These are phyloP conservation scores for Xylariaceae sp. DNA, from an alignment of 2,329 filamentous ascomycete genomes.

Conservation along the genomic window DNA sequence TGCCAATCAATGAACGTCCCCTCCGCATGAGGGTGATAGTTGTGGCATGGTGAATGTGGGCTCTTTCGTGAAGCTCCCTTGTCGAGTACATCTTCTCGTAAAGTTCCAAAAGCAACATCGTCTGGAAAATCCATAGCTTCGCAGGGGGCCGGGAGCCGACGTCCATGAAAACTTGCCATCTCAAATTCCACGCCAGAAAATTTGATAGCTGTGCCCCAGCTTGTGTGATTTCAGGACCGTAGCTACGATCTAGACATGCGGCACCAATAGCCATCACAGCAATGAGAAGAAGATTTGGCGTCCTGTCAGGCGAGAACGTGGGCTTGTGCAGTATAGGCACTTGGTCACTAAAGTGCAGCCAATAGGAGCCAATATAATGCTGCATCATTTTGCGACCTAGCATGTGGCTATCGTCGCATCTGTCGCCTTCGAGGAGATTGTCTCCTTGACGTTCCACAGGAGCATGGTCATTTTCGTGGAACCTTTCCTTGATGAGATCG, in stretches of 20 bases:
- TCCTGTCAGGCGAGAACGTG: constrained; percentile 84
- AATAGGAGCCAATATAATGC: constrained; percentile 88
- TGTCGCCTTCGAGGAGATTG: constrained; percentile 72
- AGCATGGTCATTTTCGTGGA: constrained; percentile 74
- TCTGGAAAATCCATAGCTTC: constrained; percentile 94
- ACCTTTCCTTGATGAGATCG: constrained; percentile 74
- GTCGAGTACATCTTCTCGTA: constrained; percentile 99
- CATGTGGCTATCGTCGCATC: constrained; percentile 59
- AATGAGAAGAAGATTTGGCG: constrained; percentile 77
- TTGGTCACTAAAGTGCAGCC: constrained; percentile 91
- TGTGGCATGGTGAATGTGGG: constrained; percentile 94
- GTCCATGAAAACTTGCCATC: constrained; percentile 95
- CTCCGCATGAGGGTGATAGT: constrained; percentile 93
- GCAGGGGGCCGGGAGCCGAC: constrained; percentile 84
- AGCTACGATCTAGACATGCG: constrained; percentile 78
- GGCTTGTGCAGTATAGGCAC: constrained; percentile 92
- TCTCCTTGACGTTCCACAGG: constrained; percentile 72
- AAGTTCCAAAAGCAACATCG: constrained; percentile 79
- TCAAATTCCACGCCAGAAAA: constrained; percentile 87
- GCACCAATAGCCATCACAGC: constrained; percentile 92
- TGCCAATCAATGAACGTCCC: constrained; percentile 84
- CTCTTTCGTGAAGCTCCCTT: constrained; percentile 83
- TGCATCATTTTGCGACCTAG: constrained; percentile 94
- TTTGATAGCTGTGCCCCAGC: constrained; percentile 80
- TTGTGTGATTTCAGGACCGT: constrained; percentile 69